phyloP scores from a whole-genome alignment of 345 rosid species.

The Salix purpurea region DNA sequence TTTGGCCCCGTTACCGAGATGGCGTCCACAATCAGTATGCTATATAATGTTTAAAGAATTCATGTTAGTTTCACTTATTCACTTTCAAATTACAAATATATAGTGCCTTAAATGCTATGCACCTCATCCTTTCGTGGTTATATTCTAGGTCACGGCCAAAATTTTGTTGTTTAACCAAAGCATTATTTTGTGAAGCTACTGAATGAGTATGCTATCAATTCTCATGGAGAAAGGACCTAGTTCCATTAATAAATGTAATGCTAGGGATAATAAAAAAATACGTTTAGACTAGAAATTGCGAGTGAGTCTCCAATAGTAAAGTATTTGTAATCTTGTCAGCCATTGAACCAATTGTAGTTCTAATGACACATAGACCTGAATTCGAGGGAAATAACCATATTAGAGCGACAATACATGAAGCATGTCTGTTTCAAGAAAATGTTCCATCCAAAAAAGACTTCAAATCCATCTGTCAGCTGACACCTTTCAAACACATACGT shows the following conservation, averaged over 20 bases:
- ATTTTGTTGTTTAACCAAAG: neutral
- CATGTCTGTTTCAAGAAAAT: neutral
- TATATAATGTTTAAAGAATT: neutral
- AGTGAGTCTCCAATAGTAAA: constrained; percentile 50
- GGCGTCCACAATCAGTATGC: neutral
- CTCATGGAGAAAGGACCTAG: neutral
- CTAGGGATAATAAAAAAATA: constrained; percentile 14
- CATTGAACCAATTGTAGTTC: constrained; percentile 69
- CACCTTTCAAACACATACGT: neutral
- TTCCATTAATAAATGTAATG: neutral
- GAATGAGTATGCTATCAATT: neutral
- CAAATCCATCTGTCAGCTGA: neutral
- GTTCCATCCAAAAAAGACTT: neutral
- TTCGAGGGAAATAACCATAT: neutral
- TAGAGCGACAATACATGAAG: neutral
- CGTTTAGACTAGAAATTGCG: constrained; percentile 79
- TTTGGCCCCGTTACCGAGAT: neutral
- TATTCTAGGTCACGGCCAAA: neutral
- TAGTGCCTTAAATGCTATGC: neutral
- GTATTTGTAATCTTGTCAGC: constrained; percentile 53
- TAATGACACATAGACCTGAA: constrained; percentile 80
- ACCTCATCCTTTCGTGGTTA: neutral
- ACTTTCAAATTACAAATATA: neutral
- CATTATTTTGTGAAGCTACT: neutral
- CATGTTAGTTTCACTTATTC: neutral